Evolutionary conservation across 2,329 filamentous ascomycete species (phyloP).

Genomic region (Nemania sp.): DNA sequence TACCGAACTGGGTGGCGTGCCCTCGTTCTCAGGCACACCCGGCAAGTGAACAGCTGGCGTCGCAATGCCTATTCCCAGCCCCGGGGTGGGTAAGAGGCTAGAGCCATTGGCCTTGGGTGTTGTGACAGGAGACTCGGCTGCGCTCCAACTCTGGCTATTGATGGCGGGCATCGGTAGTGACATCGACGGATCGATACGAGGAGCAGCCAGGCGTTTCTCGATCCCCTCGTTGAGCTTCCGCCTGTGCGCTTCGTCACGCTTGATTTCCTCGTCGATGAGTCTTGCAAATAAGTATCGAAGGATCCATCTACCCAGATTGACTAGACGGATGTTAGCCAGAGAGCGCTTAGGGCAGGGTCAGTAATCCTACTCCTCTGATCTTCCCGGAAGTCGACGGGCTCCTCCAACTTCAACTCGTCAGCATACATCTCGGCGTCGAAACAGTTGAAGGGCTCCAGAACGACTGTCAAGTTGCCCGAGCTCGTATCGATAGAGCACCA

Average conservation of each 20-base stretch:
- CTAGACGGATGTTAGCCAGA: slow-evolving; percentile 49
- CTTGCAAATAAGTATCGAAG: slow-evolving; percentile 88
- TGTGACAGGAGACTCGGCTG: slow-evolving; percentile 52
- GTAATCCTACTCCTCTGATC: slow-evolving; percentile 81
- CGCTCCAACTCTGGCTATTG: slow-evolving; percentile 46
- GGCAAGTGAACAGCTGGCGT: slow-evolving; percentile 63
- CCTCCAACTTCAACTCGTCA: slow-evolving; percentile 78
- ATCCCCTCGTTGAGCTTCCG: slow-evolving; percentile 66
- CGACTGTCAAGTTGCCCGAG: slow-evolving; percentile 87
- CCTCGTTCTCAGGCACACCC: slow-evolving; percentile 53
- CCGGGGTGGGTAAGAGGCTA: slow-evolving; percentile 71
- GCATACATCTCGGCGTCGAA: slow-evolving; percentile 98
- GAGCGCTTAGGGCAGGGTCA: not conserved
- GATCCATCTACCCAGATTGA: slow-evolving; percentile 97
- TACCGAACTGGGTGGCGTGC: slow-evolving; percentile 50
- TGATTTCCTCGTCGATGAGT: slow-evolving; percentile 88
- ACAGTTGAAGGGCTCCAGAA: slow-evolving; percentile 91
- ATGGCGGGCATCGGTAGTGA: slow-evolving; percentile 55
- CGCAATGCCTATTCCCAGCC: slow-evolving; percentile 76
- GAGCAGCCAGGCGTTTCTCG: slow-evolving; percentile 61
- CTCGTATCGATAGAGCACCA: slow-evolving; percentile 97
- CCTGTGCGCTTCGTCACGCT: slow-evolving; percentile 76
- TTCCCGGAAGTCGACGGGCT: slow-evolving; percentile 80
- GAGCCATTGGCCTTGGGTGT: slow-evolving; percentile 69
- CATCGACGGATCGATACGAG: slow-evolving; percentile 61